phyloP scores from a whole-genome alignment of 257 asterid species.

The Solanum clarkiae region DNA sequence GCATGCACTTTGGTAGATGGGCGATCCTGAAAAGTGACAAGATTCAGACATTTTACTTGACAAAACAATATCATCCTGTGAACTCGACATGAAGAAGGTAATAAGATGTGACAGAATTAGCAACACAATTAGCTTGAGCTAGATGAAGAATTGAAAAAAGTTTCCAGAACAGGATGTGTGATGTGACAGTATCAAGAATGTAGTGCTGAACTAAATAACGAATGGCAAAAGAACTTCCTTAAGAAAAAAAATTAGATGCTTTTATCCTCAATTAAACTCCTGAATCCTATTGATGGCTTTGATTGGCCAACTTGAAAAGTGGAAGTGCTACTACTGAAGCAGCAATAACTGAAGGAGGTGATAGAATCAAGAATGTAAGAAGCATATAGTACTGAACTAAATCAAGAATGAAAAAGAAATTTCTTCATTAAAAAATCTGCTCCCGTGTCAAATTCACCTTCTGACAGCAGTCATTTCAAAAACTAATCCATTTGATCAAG shows the following conservation, averaged over 20 bases:
- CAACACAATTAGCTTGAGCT: not conserved
- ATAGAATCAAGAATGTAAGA: not conserved
- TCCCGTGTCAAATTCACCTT: not conserved
- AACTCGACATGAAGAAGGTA: not conserved
- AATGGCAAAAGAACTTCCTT: not conserved
- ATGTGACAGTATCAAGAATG: not conserved
- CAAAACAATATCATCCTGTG: not conserved
- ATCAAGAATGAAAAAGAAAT: not conserved
- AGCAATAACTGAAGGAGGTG: not conserved
- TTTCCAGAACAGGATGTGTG: not conserved
- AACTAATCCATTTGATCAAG: not conserved
- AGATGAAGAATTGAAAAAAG: not conserved
- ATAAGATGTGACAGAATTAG: not conserved
- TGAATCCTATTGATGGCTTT: not conserved
- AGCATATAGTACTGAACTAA: not conserved
- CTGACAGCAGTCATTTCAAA: not conserved
- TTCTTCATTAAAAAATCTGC: not conserved
- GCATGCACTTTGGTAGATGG: constrained; percentile 17
- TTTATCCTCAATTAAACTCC: not conserved
- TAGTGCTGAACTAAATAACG: not conserved
- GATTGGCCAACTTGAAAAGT: not conserved
- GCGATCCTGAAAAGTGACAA: constrained; percentile 8
- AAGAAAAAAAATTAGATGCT: not conserved
- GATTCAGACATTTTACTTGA: not conserved
- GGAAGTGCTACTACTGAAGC: not conserved